These are phyloP conservation scores for Exophiala phaeomuriformis DNA, from an alignment of 2,329 filamentous ascomycete species.

Conservation along the genomic window DNA sequence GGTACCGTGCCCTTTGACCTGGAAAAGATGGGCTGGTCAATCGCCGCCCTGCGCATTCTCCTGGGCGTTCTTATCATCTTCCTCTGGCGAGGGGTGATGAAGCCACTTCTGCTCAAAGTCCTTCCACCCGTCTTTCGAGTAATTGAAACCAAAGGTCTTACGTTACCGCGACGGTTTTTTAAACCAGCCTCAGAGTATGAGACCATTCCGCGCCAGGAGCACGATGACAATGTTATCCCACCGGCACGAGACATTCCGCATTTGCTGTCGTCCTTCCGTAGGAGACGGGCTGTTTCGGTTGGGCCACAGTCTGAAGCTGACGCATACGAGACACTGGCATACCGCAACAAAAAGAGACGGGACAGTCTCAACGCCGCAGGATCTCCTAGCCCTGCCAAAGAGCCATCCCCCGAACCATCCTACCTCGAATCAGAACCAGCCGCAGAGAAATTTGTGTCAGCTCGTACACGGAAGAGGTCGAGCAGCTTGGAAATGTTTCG, in stretches of 20 bases:
- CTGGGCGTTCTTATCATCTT: slow-evolving; percentile 79
- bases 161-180: slow-evolving; percentile 83
- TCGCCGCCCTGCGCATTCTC: slow-evolving; percentile 60
- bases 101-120: slow-evolving; percentile 67
- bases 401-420: slow-evolving; percentile 9
- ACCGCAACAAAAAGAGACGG: slow-evolving; percentile 64
- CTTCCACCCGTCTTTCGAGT: slow-evolving; percentile 83
- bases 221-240: slow-evolving; percentile 83
- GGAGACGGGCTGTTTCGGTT: slow-evolving; percentile 73
- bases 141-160: slow-evolving; percentile 70
- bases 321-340: slow-evolving; percentile 89
- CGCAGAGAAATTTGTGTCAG: background rate
- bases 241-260: slow-evolving; percentile 78
- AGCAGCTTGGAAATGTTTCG: slow-evolving; percentile 57
- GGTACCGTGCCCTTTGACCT: slow-evolving; percentile 60
- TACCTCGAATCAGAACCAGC: slow-evolving; percentile 7
- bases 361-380: slow-evolving; percentile 45
- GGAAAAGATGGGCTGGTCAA: slow-evolving; percentile 57
- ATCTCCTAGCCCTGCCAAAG: slow-evolving; percentile 8
- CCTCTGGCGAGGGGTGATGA: slow-evolving; percentile 82
- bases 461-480: slow-evolving; percentile 20
- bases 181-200: slow-evolving; percentile 84
- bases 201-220: slow-evolving; percentile 64
- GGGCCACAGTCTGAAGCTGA: slow-evolving; percentile 94
- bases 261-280: slow-evolving; percentile 71